A percentile compares a stretch with the other conserved stretches of the same genome.
These are phyloP conservation scores for Coemansia sp. DNA, from an alignment of 192 early-diverging fungal species.

Conservation along the genomic window DNA sequence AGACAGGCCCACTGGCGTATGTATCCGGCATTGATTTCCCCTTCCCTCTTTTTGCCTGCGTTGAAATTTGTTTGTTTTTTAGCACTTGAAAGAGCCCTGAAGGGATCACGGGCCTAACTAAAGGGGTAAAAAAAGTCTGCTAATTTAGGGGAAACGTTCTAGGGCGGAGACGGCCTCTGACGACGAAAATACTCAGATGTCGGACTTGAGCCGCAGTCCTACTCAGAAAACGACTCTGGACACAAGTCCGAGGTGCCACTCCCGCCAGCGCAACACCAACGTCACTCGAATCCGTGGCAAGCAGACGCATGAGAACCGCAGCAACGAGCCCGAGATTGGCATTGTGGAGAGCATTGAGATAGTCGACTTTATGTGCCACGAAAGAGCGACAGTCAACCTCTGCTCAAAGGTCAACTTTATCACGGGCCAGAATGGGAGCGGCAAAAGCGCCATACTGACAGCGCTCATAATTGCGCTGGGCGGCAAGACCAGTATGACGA, in stretches of 20 bases:
- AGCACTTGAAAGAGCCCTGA: not conserved
- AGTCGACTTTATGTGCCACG: conserved; percentile 95
- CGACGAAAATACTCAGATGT: not conserved
- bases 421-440: conserved; percentile 95
- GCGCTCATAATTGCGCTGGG: conserved; percentile 89
- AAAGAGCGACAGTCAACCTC: conserved; percentile 71
- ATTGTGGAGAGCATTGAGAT: conserved; percentile 82
- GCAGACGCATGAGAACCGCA: conserved; percentile 1
- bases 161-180: conserved; percentile 1
- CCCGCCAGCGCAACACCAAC: conserved; percentile 14
- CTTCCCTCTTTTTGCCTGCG: not conserved
- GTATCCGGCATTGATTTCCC: not conserved
- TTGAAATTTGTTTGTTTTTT: not conserved
- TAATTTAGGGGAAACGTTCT: conserved; percentile 23
- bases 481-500: conserved; percentile 83
- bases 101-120: not conserved
- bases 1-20: not conserved
- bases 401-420: conserved; percentile 93
- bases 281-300: conserved; percentile 31
- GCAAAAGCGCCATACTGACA: conserved; percentile 95
- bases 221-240: conserved; percentile 1
- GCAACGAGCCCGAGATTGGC: conserved; percentile 58
- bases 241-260: not conserved
- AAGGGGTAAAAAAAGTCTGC: not conserved
- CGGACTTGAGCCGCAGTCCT: not conserved